phyloP scores from a whole-genome alignment of 2,329 filamentous ascomycete species.

The Hortaea sp. region DNA sequence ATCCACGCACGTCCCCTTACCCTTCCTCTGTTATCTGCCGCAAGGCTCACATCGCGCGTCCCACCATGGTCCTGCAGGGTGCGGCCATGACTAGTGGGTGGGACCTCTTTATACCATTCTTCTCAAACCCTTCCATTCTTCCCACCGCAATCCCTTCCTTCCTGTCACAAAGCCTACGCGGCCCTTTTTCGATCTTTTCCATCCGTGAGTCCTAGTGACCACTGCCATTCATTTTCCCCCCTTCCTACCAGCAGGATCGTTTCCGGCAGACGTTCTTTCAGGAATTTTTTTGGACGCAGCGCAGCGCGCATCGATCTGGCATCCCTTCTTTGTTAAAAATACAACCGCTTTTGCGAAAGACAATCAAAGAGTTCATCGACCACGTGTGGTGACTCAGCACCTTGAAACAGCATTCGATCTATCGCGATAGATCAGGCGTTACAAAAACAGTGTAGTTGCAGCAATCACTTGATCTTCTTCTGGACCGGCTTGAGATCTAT shows the following conservation, averaged over 20 bases:
- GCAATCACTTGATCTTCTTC: too few relatives aligned
- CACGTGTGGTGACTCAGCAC: too few relatives aligned
- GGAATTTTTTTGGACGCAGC: background rate
- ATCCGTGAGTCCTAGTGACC: conserved; percentile 7
- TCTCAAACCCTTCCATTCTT: background rate
- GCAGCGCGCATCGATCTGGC: background rate
- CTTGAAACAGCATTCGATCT: too few relatives aligned
- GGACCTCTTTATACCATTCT: background rate
- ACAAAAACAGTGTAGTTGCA: too few relatives aligned
- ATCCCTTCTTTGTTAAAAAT: too few relatives aligned
- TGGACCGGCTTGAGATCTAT: too few relatives aligned
- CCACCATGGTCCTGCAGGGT: background rate
- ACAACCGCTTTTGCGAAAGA: too few relatives aligned
- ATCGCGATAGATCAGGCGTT: too few relatives aligned
- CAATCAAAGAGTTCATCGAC: too few relatives aligned
- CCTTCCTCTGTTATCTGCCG: background rate
- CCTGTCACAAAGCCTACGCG: too few relatives aligned
- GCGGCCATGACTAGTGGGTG: background rate
- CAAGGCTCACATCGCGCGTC: background rate
- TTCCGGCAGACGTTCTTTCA: background rate
- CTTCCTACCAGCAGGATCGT: background rate
- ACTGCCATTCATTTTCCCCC: conserved; percentile 5
- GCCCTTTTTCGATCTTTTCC: background rate
- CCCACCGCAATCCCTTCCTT: background rate
- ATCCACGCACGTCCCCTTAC: background rate